Evolutionary conservation across 2,329 filamentous ascomycete genomes (phyloP).

Genomic region (Drechslerella dactyloides): DNA sequence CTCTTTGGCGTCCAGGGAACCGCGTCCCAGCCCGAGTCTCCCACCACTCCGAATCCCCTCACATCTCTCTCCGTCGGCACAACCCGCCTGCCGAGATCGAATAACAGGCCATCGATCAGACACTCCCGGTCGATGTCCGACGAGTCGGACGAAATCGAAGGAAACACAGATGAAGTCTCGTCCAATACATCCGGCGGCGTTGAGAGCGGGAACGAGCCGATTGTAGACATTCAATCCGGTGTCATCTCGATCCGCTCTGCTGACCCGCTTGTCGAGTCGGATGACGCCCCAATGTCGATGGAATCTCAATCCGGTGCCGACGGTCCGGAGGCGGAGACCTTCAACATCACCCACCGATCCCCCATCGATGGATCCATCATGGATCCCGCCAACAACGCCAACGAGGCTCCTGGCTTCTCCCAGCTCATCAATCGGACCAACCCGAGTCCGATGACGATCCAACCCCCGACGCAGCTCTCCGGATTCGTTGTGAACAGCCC

Average conservation of each 20-base stretch:
- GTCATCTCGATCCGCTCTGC: slow-evolving; percentile 81
- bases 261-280: slow-evolving; percentile 75
- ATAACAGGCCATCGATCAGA: slow-evolving; percentile 73
- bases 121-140: slow-evolving; percentile 87
- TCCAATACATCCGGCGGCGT: slow-evolving; percentile 78
- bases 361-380: slow-evolving; percentile 84
- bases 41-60: slow-evolving; percentile 79
- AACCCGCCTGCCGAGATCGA: slow-evolving; percentile 61
- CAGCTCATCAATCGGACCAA: slow-evolving; percentile 61
- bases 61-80: slow-evolving; percentile 59
- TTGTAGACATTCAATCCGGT: slow-evolving; percentile 77
- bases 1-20: slow-evolving; percentile 63
- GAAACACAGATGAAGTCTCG: slow-evolving; percentile 79
- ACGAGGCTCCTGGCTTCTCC: slow-evolving; percentile 74
- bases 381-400: slow-evolving; percentile 72
- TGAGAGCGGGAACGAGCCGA: slow-evolving; percentile 74
- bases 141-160: slow-evolving; percentile 75
- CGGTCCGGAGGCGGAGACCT: slow-evolving; percentile 84
- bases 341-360: slow-evolving; percentile 89
- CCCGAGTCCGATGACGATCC: slow-evolving; percentile 44
- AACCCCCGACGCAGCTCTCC: slow-evolving; percentile 69
- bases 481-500: slow-evolving; percentile 79
- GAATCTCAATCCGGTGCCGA: slow-evolving; percentile 80
- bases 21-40: slow-evolving; percentile 88
- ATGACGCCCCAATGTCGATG: slow-evolving; percentile 73